Base-by-base conservation (phyloP, 2,329 filamentous ascomycete genomes). In the Clarireedia hainanense region DNA sequence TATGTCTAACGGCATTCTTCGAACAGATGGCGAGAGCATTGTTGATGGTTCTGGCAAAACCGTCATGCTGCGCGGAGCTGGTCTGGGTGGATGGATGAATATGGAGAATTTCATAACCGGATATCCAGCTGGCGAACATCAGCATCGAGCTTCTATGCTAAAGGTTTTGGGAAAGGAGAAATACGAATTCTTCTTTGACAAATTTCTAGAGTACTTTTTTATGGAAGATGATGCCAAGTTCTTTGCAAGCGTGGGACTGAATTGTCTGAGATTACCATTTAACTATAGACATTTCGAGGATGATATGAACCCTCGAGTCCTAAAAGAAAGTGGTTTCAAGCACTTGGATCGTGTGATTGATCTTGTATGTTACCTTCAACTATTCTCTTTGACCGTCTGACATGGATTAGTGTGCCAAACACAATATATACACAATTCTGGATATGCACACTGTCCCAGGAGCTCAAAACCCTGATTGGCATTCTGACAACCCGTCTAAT, bases 71-170 rank as follows among this genome's bases (percentile, higher is more conserved):
- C 68, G 71, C n/a, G 72, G 72, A 4, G 67, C 71, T n/a, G 71
- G 66, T 39, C 49, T 74, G 10, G 72, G 70, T 43, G 72, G 72
- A 57, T 73, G 71, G 70, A 72, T 74, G 69, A 74, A 74, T 56
- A 80, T 80, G 77, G 79, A 82, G 66, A 83, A 83, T 65, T 84
- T 84, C 72, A 83, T 84, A 60, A 81, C 78, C 1, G 81, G 81
- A n/a, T 84, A 77, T 57, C 72, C 80, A 10, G 81, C 79, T 17
- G 78, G 81, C 50, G 81, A 84, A 63, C 72, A 72, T 23, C 74
- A 83, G 58, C 77, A 81, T 58, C 76, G 80, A 7, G 73, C 73
- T 2, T 75, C 78, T 1, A 75, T 84, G 68, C 69, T 75, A 0
- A 71, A 75, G 54, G 76, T 79, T 0, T 69, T 84, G 0, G 81